phyloP scores from a whole-genome alignment of 2,329 filamentous ascomycete species.

The Penicillium sp. region DNA sequence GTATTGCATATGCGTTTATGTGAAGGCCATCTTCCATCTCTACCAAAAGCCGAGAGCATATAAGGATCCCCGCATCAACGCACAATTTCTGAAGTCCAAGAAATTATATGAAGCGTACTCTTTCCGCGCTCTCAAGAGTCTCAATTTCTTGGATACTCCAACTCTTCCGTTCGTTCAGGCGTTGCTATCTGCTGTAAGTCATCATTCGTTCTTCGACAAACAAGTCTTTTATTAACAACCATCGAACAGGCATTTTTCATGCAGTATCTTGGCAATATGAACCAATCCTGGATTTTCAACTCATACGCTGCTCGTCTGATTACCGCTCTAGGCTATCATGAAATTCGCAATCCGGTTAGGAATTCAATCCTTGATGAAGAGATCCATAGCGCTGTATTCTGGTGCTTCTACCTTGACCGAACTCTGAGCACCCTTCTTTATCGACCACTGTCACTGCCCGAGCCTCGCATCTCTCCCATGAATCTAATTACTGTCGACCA shows the following conservation, averaged over 20 bases:
- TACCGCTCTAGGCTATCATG: constrained; percentile 25
- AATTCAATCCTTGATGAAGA: constrained; percentile 18
- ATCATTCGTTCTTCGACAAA: not conserved
- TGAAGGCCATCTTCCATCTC: constrained; percentile 23
- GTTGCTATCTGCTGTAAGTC: constrained; percentile 28
- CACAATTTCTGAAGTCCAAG: constrained; percentile 22
- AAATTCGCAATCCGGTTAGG: not conserved
- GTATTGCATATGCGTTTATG: constrained; percentile 28
- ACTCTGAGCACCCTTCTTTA: constrained; percentile 28
- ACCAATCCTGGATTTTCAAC: constrained; percentile 26
- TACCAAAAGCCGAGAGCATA: constrained; percentile 18
- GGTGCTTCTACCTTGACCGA: constrained; percentile 32
- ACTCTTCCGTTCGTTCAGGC: constrained; percentile 23
- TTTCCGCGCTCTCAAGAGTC: constrained; percentile 15
- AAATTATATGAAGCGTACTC: constrained; percentile 20
- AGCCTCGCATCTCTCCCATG: constrained; percentile 8
- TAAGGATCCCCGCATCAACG: constrained; percentile 14
- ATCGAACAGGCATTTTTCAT: constrained; percentile 25
- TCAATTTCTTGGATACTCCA: constrained; percentile 22
- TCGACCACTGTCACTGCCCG: constrained; percentile 24
- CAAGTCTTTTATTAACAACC: not conserved
- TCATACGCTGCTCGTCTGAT: constrained; percentile 31
- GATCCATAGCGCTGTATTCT: constrained; percentile 23
- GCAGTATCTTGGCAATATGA: constrained; percentile 26
- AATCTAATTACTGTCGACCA: constrained; percentile 4